Conservation (phyloP, 2,329 filamentous ascomycete species). For the Zopfia rhizophila region DNA sequence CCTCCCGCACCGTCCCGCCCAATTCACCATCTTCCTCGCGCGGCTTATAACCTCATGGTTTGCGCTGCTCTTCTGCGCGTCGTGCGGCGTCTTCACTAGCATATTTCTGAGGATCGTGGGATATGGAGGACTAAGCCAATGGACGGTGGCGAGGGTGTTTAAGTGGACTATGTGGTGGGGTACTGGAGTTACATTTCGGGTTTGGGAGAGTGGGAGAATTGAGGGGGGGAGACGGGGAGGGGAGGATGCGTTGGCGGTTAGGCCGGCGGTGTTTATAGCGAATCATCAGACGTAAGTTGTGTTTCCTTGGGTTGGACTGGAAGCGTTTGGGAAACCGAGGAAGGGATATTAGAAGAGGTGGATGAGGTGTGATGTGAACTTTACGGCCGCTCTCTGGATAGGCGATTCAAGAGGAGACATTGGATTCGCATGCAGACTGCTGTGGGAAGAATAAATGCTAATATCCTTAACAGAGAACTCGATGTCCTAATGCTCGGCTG, state of each 20-base stretch:
- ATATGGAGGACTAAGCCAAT: slow-evolving; percentile 82
- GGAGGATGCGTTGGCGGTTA: slow-evolving; percentile 47
- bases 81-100: slow-evolving; percentile 80
- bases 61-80: slow-evolving; percentile 58
- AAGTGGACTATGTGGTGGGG: slow-evolving; percentile 78
- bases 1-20: slow-evolving; percentile 40
- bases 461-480: slow-evolving; percentile 68
- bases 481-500: slow-evolving; percentile 91
- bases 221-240: slow-evolving; percentile 42
- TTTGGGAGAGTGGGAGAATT: slow-evolving; percentile 60
- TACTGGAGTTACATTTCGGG: slow-evolving; percentile 80
- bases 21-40: slow-evolving; percentile 69
- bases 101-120: slow-evolving; percentile 76
- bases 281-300: slow-evolving; percentile 88
- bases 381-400: too few relatives aligned
- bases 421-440: background rate
- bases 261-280: slow-evolving; percentile 89
- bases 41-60: slow-evolving; percentile 63
- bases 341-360: slow-evolving; percentile 7
- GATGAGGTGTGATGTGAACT: slow-evolving; percentile 1
- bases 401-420: background rate
- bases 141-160: slow-evolving; percentile 82
- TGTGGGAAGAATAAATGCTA: slow-evolving; percentile 22
- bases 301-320: slow-evolving; percentile 1
- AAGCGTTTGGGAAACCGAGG: slow-evolving; percentile 6